Evolutionary conservation across 2,329 filamentous ascomycete genomes (phyloP).

Genomic region (Ophiostoma fasciatum): DNA sequence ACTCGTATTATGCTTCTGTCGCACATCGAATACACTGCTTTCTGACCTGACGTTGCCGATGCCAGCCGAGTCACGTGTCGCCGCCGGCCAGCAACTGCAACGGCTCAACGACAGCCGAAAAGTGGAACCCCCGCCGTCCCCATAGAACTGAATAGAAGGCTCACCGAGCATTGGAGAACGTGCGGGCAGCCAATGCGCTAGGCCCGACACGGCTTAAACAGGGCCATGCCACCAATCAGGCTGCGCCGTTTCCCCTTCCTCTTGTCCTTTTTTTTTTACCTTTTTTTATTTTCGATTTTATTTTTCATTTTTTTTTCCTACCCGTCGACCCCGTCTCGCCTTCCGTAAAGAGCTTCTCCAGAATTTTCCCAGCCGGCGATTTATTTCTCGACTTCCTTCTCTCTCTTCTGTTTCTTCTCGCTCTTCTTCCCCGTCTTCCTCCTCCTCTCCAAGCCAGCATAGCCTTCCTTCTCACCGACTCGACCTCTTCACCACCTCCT

Average conservation of each 20-base stretch:
- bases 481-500: neutral
- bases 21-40: too few relatives aligned
- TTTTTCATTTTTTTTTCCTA: neutral
- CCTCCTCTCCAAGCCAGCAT: conserved; percentile 11
- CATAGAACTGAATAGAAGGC: conserved; percentile 10
- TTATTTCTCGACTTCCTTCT: neutral
- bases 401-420: neutral
- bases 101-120: too few relatives aligned
- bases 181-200: conserved; percentile 2
- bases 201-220: neutral
- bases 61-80: too few relatives aligned
- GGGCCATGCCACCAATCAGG: neutral
- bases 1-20: too few relatives aligned
- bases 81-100: too few relatives aligned
- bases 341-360: conserved; percentile 6
- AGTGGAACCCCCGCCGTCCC: neutral
- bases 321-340: neutral
- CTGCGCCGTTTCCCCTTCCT: neutral
- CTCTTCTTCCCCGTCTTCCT: neutral
- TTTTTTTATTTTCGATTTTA: neutral
- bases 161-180: conserved; percentile 2
- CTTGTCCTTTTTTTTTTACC: neutral
- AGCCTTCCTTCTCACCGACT: conserved; percentile 3
- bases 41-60: too few relatives aligned
- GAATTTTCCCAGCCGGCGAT: conserved; percentile 3